Conservation (phyloP, 2,329 filamentous ascomycete genomes). For the Chrysoporthe deuterocubensis region DNA sequence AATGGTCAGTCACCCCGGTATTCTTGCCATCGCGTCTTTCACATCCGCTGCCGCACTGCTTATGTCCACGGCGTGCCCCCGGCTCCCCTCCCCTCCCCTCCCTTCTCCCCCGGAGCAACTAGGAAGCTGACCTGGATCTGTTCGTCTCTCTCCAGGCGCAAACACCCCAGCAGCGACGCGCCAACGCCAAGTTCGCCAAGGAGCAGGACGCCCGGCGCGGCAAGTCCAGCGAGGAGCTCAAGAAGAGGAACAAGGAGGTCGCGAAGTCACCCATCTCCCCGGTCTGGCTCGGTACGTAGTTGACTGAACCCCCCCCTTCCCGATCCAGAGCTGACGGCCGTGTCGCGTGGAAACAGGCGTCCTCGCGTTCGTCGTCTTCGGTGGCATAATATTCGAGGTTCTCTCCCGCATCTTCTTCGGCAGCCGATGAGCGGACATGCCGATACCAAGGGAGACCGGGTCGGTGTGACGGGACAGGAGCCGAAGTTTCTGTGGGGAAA, state of each 20-base stretch:
- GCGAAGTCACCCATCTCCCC: constrained; percentile 66
- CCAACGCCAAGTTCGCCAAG: constrained; percentile 79
- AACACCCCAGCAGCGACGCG: constrained; percentile 81
- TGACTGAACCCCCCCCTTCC: not conserved
- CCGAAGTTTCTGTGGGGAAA: not conserved
- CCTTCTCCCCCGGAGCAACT: not conserved
- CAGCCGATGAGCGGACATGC: constrained; percentile 18
- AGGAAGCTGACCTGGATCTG: not conserved
- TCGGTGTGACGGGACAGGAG: not conserved
- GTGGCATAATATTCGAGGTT: constrained; percentile 62
- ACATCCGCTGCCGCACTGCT: not conserved
- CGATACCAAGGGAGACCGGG: constrained; percentile 23
- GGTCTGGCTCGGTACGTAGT: constrained; percentile 64
- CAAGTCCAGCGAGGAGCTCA: constrained; percentile 68
- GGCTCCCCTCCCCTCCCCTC: not conserved
- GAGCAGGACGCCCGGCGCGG: constrained; percentile 75
- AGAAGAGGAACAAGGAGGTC: constrained; percentile 61
- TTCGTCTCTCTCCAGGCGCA: constrained; percentile 61
- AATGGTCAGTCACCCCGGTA: constrained; percentile 24
- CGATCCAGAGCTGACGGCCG: constrained; percentile 21
- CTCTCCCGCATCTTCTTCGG: constrained; percentile 57
- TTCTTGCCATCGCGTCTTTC: not conserved
- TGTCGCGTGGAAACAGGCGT: constrained; percentile 44
- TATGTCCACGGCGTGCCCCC: not conserved
- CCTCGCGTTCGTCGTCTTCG: constrained; percentile 65